Percentiles rank a stretch among this genome's conserved stretches.
Conservation (phyloP, 2,329 filamentous ascomycete species). For the Pseudogymnoascus sp. region DNA sequence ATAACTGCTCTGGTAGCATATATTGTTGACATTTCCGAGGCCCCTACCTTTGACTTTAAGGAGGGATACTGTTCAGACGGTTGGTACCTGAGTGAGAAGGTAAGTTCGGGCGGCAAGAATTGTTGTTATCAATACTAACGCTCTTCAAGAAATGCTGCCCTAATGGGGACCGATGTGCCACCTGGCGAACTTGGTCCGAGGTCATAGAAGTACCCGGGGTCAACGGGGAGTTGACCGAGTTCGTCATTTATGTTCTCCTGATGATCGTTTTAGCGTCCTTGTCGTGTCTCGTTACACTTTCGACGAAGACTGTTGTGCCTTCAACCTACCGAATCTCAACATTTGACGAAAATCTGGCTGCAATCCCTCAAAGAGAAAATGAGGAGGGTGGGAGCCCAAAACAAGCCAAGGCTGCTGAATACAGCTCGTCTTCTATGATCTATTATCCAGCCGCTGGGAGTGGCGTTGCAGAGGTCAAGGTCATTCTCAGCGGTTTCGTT, state of each 20-base stretch:
- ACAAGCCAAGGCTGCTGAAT: conserved; percentile 12
- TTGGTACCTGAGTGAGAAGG: conserved; percentile 70
- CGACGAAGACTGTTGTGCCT: conserved; percentile 90
- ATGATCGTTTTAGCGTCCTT: conserved; percentile 63
- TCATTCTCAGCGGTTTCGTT: conserved; percentile 96
- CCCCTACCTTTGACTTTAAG: conserved; percentile 82
- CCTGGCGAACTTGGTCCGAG: conserved; percentile 59
- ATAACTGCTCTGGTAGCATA: conserved; percentile 83
- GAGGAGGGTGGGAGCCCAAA: conserved; percentile 35
- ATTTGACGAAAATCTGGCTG: conserved; percentile 85
- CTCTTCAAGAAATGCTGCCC: conserved; percentile 45
- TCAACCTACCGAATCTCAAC: conserved; percentile 82
- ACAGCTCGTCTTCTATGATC: conserved; percentile 61
- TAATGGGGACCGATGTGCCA: conserved; percentile 45
- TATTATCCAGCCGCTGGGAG: conserved; percentile 96
- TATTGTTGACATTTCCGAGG: conserved; percentile 79
- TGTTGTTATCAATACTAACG: not conserved
- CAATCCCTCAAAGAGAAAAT: conserved; percentile 41
- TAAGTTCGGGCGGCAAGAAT: conserved; percentile 24
- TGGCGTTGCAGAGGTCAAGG: conserved; percentile 93
- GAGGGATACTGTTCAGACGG: conserved; percentile 69
- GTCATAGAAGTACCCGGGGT: conserved; percentile 24
- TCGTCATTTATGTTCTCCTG: conserved; percentile 63
- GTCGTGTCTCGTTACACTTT: conserved; percentile 74
- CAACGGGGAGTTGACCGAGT: conserved; percentile 56